Evolutionary conservation across 1,284 basidiomycete genomes (phyloP), one percentile per base, ranked within the genome.

Genomic region (Microbotryum lychnidis-dioicae): DNA sequence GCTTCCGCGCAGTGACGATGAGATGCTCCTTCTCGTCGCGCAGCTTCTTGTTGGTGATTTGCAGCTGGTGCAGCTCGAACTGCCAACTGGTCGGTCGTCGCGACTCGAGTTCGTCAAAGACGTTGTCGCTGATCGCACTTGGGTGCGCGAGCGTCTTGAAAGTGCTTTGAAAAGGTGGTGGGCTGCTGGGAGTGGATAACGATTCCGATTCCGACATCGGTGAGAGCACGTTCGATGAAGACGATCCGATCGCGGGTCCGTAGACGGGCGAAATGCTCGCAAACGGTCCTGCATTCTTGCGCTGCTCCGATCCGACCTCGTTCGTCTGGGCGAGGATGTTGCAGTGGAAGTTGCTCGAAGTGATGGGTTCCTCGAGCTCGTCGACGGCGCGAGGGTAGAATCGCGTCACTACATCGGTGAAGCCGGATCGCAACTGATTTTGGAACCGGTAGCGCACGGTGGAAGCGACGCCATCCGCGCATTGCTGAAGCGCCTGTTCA

Each of bases 61-160:
- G 67, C 4, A 69, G 79, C 76, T 91, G 87, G 76, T 91, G 87
- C 45, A 94, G 79, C 76, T 92, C 90, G 72, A 91, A 93, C 76
- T 92, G 90, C 91, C 91, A 94, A 66, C 86, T 89, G 46, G 85
- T 85, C 23, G 80, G 83, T 14, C 85, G 77, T 9, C 76, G 74
- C 0, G 81, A 79, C 51, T 86, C 84, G 23, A 91, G 80, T 73
- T 89, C 87, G 52, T 83, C 83, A 68, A 90, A 91, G 10, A 91
- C 75, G 66, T 87, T 83, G 61, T 71, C 68, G 37, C 59, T 64
- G 31, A 50, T 31, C 44, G 63, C 45, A 21, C 65, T 67, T 53
- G 67, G 67, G 48, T 70, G 70, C 8, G 58, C 23, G 23, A 71
- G 64, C 6, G 63, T 64, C 69, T 69, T 70, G 63, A 67, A 69